Evolutionary conservation across 2,329 filamentous ascomycete species (phyloP), one percentile per base, ranked within the genome.

Genomic region (Alternaria gaisen): DNA sequence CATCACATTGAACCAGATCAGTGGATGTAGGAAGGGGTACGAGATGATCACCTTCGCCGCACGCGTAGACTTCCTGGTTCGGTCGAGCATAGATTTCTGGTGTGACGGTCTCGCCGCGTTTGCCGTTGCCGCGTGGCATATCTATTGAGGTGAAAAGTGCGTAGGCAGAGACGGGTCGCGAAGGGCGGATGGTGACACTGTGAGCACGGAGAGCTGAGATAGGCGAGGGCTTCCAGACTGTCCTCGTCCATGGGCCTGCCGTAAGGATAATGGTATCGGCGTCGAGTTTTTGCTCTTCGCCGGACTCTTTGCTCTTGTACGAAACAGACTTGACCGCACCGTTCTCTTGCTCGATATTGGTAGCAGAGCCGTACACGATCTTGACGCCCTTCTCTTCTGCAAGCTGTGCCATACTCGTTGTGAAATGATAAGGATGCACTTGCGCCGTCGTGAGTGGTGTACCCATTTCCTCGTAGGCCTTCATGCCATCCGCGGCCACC

Each of bases 61-160:
- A 99, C 0, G 93, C 94, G 77, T 99, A 99, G 11, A 97, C 90
- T 76, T 97, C 94, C 56, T 91, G 87, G 75, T 93, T 91, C 0
- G 94, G 94, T 4, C 95, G 86, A 0, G 95, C 91, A 76, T 99
- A 99, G 64, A 98, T 95, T 78, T 99, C 95, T 0, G 95, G 95
- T 26, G 92, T 89, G 12, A 93, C 92, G 18, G 86, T 86, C 28
- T 88, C 46, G 18, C 51, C 22, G 61, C 70, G 64, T 32, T 57
- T 53, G 7, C 41, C 44, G 38, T 43, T 63, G 80, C 82, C 3
- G 84, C 84, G 14, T 80, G 93, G 92, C 2, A 97, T 84, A 40
- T 86, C 83, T 64, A 99, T 94, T 67, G 93, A 89, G 1, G 94
- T 97, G 77, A 99, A 99, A 11, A 95, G 85, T 11, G 91, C 90